Evolutionary conservation across 495 filamentous ascomycete genomes (phyloP).

Genomic region (Talaromyces ruber): DNA sequence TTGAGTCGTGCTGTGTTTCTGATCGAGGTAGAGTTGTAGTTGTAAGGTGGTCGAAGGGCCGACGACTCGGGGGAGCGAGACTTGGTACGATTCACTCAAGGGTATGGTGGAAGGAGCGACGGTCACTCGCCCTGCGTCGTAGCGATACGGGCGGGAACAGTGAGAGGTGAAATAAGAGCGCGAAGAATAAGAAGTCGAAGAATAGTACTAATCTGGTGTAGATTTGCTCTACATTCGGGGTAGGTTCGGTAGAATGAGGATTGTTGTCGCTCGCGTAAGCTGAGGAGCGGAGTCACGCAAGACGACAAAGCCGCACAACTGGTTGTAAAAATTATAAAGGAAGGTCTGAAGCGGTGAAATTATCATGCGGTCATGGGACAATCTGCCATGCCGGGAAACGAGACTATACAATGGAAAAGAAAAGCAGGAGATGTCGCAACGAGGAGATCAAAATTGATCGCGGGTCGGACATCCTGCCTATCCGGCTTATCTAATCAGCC

Average conservation of each 20-base stretch:
- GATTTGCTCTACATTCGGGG: background rate
- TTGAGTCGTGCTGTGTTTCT: background rate
- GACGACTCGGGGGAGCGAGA: background rate
- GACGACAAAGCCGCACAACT: background rate
- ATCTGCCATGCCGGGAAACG: background rate
- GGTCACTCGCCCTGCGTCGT: background rate
- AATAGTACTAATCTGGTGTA: background rate
- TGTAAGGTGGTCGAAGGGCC: background rate
- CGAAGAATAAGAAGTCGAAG: background rate
- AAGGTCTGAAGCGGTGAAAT: background rate
- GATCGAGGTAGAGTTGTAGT: background rate
- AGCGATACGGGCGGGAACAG: background rate
- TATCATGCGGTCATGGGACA: background rate
- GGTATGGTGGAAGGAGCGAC: background rate
- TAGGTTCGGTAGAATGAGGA: background rate
- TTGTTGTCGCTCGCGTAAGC: background rate
- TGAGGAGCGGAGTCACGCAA: background rate
- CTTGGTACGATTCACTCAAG: background rate
- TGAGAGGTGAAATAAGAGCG: background rate
- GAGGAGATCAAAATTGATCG: background rate
- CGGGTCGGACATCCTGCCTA: background rate
- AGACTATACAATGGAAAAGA: background rate
- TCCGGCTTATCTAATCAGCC: conserved; percentile 2
- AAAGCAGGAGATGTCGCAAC: background rate
- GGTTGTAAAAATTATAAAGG: background rate